phyloP scores from a whole-genome alignment of 1,284 basidiomycete genomes.

The Ustilago shanxiensis region DNA sequence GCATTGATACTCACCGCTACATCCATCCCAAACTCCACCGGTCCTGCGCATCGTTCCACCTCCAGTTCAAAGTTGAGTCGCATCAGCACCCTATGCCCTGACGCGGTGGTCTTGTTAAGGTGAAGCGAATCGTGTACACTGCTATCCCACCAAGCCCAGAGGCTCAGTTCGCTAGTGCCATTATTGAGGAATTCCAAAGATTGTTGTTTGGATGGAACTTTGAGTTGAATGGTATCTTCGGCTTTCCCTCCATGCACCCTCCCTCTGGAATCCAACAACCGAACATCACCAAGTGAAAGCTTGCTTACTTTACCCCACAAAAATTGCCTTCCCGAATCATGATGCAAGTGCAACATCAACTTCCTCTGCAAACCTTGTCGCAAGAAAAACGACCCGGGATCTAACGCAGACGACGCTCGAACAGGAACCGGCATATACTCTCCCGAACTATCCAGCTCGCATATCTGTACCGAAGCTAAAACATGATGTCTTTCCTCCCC shows the following conservation, averaged over 20 bases:
- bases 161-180: constrained; percentile 50
- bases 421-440: constrained; percentile 87
- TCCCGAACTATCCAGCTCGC: constrained; percentile 86
- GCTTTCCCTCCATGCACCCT: constrained; percentile 79
- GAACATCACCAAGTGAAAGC: constrained; percentile 83
- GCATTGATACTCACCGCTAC: constrained; percentile 86
- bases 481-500: constrained; percentile 89
- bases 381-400: constrained; percentile 87
- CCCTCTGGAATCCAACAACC: constrained; percentile 86
- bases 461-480: constrained; percentile 85
- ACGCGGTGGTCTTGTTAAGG: constrained; percentile 84
- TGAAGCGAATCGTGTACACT: constrained; percentile 88
- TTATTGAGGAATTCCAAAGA: constrained; percentile 52
- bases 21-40: constrained; percentile 87
- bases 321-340: constrained; percentile 88
- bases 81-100: constrained; percentile 83
- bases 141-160: constrained; percentile 84
- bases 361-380: constrained; percentile 94
- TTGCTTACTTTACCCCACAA: constrained; percentile 85
- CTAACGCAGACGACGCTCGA: constrained; percentile 80
- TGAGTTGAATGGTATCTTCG: constrained; percentile 63
- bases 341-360: constrained; percentile 81
- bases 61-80: constrained; percentile 82
- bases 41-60: constrained; percentile 85
- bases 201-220: constrained; percentile 57